Evolutionary conservation across 345 rosid species (phyloP), one percentile per base, ranked within the genome.

Genomic region (Erysimum cheiranthoides): DNA sequence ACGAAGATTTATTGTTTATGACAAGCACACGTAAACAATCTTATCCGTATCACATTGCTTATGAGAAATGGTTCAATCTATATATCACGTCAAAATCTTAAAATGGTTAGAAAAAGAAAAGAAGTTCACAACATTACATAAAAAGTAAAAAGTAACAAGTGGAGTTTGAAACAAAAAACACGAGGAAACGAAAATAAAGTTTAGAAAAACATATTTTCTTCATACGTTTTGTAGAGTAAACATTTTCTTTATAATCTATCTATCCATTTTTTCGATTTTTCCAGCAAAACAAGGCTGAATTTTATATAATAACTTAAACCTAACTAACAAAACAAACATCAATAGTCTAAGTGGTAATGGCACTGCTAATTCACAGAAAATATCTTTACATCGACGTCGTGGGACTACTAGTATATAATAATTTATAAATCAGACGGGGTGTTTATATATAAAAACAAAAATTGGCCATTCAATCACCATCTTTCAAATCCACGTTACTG

Each of bases 401-500:
- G n/a, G 63, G 31, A 17, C 73, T 56, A 56, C 8, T 38, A 18
- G n/a, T 52, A 67, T 4, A 46, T 39, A 71, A 62, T 62, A 62
- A 21, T 21, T 21, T 73, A 42, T 12, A 62, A 72, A 51, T 39
- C 42, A 61, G 36, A 35, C 6, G 16, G 51, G 17, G 8, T 0
- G 27, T 38, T 52, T 63, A 63, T 73, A 53, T 53, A 31, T 14
- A 10, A 53, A 54, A 73, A 54, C 57, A 73, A 73, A 63, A 11
- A 28, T 18, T 10, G 32, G 7, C 63, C 71, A 65, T 34, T 45
- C 58, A 74, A n/a, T 65, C 71, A 74, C 58, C 71, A 56, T 74
- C 65, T 54, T 27, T 74, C 65, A 65, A 74, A 30, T 65, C 76
- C 78, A 74, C 67, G 43, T 43, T 34, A 74, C 16, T 74, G 52